Conservation (phyloP, 2,329 filamentous ascomycete genomes). For the Massarina eburnea region DNA sequence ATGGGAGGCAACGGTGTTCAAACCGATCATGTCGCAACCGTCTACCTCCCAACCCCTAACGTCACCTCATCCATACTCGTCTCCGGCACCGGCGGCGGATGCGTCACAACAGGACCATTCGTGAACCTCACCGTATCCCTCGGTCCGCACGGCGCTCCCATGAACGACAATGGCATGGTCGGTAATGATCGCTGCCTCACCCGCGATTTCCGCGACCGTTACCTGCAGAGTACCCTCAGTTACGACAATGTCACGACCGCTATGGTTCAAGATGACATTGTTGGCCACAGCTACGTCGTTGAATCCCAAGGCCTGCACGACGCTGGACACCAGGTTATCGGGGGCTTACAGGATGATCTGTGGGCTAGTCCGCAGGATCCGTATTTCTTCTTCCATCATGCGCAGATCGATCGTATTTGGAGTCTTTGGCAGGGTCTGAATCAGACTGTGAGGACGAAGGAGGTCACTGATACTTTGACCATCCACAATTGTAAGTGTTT, state of each 20-base stretch:
- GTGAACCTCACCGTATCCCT: slow-evolving; percentile 38
- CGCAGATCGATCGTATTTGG: slow-evolving; percentile 49
- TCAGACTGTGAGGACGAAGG: no score
- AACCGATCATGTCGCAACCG: slow-evolving; percentile 22
- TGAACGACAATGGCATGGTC: slow-evolving; percentile 22
- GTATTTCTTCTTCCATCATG: slow-evolving; percentile 53
- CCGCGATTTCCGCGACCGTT: no score
- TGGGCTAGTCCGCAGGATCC: slow-evolving; percentile 33
- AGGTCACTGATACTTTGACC: no score
- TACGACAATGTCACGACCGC: slow-evolving; percentile 9
- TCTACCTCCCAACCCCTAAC: slow-evolving; percentile 17
- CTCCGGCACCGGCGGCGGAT: slow-evolving; percentile 59
- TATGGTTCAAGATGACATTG: slow-evolving; percentile 2
- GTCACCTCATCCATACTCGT: slow-evolving; percentile 45
- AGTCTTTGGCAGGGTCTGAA: slow-evolving; percentile 41
- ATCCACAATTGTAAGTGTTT: no score
- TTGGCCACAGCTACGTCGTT: slow-evolving; percentile 4
- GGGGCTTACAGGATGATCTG: slow-evolving; percentile 41
- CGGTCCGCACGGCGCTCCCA: slow-evolving; percentile 30
- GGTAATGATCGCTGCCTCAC: slow-evolving; percentile 31
- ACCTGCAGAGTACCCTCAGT: no score
- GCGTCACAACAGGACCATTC: slow-evolving; percentile 56
- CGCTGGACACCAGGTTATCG: slow-evolving; percentile 44
- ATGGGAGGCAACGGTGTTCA: slow-evolving; percentile 50
- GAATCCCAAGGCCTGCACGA: slow-evolving; percentile 42